These are phyloP conservation scores for Mycena haematopus DNA, from an alignment of 768 basidiomycete species.

Conservation along the genomic window DNA sequence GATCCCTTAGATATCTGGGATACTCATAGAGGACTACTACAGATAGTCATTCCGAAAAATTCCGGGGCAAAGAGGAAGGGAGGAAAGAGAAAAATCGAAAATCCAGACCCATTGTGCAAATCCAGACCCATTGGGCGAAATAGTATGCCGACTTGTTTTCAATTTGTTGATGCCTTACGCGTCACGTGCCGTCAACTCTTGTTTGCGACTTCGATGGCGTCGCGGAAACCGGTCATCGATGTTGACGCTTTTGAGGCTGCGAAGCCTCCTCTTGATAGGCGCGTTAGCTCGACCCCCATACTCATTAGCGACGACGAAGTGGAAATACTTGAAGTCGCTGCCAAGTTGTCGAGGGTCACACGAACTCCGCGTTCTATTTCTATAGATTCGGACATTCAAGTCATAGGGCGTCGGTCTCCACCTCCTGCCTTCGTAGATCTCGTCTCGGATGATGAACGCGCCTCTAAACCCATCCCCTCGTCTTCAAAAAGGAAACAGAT, in stretches of 20 bases:
- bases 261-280: not conserved
- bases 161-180: too few relatives aligned
- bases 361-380: constrained; percentile 3
- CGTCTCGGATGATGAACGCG: constrained; percentile 23
- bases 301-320: constrained; percentile 24
- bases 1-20: too few relatives aligned
- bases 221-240: not conserved
- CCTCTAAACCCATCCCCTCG: not conserved
- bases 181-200: too few relatives aligned
- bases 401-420: not conserved
- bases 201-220: too few relatives aligned
- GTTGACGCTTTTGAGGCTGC: constrained; percentile 1
- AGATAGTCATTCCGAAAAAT: too few relatives aligned
- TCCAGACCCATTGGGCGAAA: too few relatives aligned
- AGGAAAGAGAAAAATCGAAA: too few relatives aligned
- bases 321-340: not conserved
- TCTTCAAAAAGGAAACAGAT: not conserved
- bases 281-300: not conserved
- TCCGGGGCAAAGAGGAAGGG: too few relatives aligned
- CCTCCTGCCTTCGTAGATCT: constrained; percentile 4
- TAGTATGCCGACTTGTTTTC: too few relatives aligned
- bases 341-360: constrained; percentile 2
- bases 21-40: too few relatives aligned
- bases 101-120: too few relatives aligned
- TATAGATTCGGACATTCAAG: not conserved